phyloP scores from a whole-genome alignment of 371 early-diverging fungal genomes.

The Massospora cicadina region DNA sequence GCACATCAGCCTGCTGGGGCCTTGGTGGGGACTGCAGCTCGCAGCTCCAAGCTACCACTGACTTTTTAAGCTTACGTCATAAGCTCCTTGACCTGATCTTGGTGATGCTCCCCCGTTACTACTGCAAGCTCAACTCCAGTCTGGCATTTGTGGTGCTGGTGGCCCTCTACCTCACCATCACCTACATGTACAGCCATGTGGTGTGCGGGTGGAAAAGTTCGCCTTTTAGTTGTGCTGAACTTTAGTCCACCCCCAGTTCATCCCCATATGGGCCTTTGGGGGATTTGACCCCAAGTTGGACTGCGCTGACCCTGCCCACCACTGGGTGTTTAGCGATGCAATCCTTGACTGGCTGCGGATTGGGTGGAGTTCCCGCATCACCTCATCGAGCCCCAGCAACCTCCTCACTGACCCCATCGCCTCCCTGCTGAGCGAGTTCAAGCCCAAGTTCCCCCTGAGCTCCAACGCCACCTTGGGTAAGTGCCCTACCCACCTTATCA shows the following conservation, averaged over 20 bases:
- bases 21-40: not conserved
- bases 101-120: not conserved
- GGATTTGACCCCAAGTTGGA: not conserved
- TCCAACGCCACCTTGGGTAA: not conserved
- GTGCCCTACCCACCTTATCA: not conserved
- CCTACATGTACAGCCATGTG: not conserved
- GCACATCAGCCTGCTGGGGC: not conserved
- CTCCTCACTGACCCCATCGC: not conserved
- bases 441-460: not conserved
- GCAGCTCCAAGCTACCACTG: not conserved
- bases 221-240: not conserved
- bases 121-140: not conserved
- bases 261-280: not conserved
- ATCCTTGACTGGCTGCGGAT: not conserved
- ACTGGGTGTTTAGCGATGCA: not conserved
- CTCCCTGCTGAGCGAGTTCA: not conserved
- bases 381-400: not conserved
- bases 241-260: not conserved
- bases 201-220: not conserved
- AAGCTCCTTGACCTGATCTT: not conserved
- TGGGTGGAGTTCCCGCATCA: not conserved
- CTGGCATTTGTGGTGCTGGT: not conserved
- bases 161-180: not conserved
- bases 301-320: not conserved
- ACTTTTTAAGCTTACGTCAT: not conserved